Base-by-base conservation (phyloP, 1,284 basidiomycete genomes). In the Cutaneotrichosporon sp. region DNA sequence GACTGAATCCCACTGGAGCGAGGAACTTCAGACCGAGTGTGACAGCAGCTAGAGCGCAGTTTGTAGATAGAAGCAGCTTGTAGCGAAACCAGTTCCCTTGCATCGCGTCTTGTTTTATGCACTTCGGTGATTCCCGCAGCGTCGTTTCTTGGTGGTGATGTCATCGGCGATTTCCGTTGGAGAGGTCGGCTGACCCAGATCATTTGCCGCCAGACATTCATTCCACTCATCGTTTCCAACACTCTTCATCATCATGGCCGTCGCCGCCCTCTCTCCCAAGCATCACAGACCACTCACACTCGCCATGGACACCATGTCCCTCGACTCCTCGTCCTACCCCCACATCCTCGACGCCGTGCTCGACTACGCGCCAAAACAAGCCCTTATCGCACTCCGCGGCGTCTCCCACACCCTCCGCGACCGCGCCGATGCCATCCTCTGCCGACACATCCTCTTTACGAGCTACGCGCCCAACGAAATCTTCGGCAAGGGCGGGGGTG, bases 321-420 rank as follows among this genome's bases (percentile, higher is more conserved):
- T 57, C 46, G 55, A 57, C 55, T 36, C 29, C 10, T 25, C 45
- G 3, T 45, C 55, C 14, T 57, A 57, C 29, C 63, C 63, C 13
- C 63, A 65, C 59, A 58, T 65, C 36, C 27, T 65, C 45, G 53
- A 59, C 9, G 16, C 33, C 4, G 45, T 65, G 16, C 13, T 65
- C 36, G 45, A 14, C 8, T 31, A 59, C 29, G 56, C 59, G 3
- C 49, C 53, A 2, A 56, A 56, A 9, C 7, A n/a, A 1, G 46
- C 56, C 5, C 54, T 56, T 0, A 24, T 66, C 5, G 56, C 59
- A 1, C 59, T 66, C 14, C 61, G 64, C 13, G 53, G 49, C 2
- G 45, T 54, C 1, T 66, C 58, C 16, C 33, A 25, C 20, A 53
- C 45, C 24, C 51, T 60, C 22, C 58, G 64, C 7, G 59, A 60